Evolutionary conservation across 805 yeast species (phyloP).

Genomic region (Saccharomycopsis schoenii): DNA sequence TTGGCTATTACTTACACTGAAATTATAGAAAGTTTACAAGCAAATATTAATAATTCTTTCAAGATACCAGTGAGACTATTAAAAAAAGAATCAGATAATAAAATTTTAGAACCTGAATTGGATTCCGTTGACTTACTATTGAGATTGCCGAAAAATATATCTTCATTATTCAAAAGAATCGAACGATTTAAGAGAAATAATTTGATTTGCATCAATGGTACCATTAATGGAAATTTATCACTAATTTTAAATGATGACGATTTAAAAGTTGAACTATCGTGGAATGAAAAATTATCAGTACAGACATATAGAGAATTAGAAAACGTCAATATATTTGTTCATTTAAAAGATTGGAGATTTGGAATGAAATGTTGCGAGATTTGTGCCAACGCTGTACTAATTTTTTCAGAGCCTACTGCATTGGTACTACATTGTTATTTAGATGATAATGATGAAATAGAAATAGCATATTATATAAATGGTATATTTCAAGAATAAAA

Average conservation of each 20-base stretch:
- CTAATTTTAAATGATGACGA: slow-evolving; percentile 46
- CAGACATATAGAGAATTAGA: slow-evolving; percentile 20
- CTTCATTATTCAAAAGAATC: slow-evolving; percentile 45
- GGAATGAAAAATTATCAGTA: slow-evolving; percentile 47
- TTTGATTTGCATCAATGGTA: slow-evolving; percentile 38
- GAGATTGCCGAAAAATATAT: slow-evolving; percentile 36
- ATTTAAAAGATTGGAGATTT: slow-evolving; percentile 57
- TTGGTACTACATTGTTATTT: slow-evolving; percentile 58
- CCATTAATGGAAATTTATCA: slow-evolving; percentile 39
- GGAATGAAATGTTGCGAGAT: slow-evolving; percentile 52
- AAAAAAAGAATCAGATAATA: slow-evolving; percentile 41
- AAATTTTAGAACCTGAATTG: slow-evolving; percentile 55
- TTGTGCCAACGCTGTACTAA: slow-evolving; percentile 51
- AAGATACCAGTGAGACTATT: slow-evolving; percentile 62
- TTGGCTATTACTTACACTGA: slow-evolving; percentile 48
- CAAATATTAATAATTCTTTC: slow-evolving; percentile 51
- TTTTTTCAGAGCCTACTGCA: slow-evolving; percentile 47
- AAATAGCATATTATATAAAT: slow-evolving; percentile 51
- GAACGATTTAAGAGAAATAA: slow-evolving; percentile 50
- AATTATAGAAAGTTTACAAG: slow-evolving; percentile 24
- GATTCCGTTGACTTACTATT: slow-evolving; percentile 46
- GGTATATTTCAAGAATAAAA: slow-evolving; percentile 23
- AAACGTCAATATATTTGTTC: slow-evolving; percentile 33
- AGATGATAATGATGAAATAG: slow-evolving; percentile 55
- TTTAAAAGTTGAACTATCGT: slow-evolving; percentile 40